Evolutionary conservation across 2,329 filamentous ascomycete genomes (phyloP).

Genomic region (Epichloe festucae): DNA sequence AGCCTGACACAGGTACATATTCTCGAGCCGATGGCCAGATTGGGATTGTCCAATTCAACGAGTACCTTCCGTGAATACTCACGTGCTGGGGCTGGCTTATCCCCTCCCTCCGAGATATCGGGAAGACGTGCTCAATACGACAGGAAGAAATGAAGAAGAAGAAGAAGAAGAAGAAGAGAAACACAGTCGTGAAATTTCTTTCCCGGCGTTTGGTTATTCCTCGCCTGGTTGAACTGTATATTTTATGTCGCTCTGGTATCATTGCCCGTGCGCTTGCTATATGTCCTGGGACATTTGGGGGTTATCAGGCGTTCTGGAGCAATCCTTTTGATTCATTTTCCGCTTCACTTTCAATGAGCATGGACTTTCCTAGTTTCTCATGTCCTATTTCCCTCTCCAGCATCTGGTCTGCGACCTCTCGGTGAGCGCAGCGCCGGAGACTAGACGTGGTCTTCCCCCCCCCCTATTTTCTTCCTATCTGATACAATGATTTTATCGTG

Average conservation of each 20-base stretch:
- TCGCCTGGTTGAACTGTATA: background rate
- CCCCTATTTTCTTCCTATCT: background rate
- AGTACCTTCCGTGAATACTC: conserved; percentile 10
- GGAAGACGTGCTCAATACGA: too few species aligned
- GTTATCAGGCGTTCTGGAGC: background rate
- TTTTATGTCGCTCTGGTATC: background rate
- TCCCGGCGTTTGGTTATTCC: background rate
- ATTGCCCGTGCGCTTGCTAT: background rate
- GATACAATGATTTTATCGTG: background rate
- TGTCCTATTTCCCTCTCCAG: background rate
- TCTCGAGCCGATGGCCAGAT: conserved; percentile 23
- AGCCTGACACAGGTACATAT: conserved; percentile 20
- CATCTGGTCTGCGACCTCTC: background rate
- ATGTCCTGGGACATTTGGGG: background rate
- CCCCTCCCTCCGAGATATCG: background rate
- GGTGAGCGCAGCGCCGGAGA: background rate
- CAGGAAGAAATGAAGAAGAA: background rate
- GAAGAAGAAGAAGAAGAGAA: background rate
- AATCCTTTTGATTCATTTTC: background rate
- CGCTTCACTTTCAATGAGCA: too few species aligned
- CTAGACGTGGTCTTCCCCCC: too few species aligned
- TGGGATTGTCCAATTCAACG: conserved; percentile 18
- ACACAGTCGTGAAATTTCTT: background rate
- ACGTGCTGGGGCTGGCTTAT: background rate
- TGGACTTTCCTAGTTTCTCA: background rate